A percentile compares a stretch with the other conserved stretches of the same genome.
These are phyloP conservation scores for Calonectria crousiana DNA, from an alignment of 2,329 filamentous ascomycete genomes.

Conservation along the genomic window DNA sequence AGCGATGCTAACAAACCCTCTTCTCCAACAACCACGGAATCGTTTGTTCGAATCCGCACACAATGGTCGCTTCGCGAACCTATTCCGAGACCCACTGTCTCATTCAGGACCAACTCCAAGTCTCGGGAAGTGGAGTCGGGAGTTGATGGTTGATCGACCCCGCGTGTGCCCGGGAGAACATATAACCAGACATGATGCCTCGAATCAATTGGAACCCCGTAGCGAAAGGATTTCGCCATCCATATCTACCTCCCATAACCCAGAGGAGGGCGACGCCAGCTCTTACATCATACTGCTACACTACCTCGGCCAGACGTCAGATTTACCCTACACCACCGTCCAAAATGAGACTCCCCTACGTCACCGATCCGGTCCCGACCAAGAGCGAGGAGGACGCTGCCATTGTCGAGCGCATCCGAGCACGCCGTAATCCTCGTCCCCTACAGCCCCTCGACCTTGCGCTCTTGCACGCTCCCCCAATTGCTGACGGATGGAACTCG, in stretches of 20 bases:
- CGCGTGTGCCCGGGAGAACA: conserved; percentile 43
- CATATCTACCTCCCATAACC: neutral
- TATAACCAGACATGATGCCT: conserved; percentile 42
- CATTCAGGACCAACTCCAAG: conserved; percentile 34
- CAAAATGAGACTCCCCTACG: conserved; percentile 77
- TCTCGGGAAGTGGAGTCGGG: conserved; percentile 45
- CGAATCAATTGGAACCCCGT: conserved; percentile 15
- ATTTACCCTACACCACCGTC: conserved; percentile 29
- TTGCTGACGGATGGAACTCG: conserved; percentile 82
- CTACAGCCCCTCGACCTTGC: conserved; percentile 82
- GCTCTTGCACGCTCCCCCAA: conserved; percentile 78
- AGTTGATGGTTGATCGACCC: conserved; percentile 41
- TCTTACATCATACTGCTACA: neutral
- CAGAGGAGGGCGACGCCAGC: too few relatives aligned
- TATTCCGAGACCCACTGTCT: conserved; percentile 29
- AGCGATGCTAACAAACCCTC: neutral
- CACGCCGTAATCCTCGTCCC: conserved; percentile 75
- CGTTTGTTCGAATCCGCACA: neutral
- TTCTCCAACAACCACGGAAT: neutral
- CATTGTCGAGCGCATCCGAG: conserved; percentile 73
- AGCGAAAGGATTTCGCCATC: neutral
- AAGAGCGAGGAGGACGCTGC: conserved; percentile 60
- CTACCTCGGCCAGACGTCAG: neutral
- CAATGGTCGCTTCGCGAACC: neutral
- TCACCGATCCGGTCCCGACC: conserved; percentile 63